Evolutionary conservation across 2,329 filamentous ascomycete genomes (phyloP), one percentile per base, ranked within the genome.

Genomic region (Alternaria rosae): DNA sequence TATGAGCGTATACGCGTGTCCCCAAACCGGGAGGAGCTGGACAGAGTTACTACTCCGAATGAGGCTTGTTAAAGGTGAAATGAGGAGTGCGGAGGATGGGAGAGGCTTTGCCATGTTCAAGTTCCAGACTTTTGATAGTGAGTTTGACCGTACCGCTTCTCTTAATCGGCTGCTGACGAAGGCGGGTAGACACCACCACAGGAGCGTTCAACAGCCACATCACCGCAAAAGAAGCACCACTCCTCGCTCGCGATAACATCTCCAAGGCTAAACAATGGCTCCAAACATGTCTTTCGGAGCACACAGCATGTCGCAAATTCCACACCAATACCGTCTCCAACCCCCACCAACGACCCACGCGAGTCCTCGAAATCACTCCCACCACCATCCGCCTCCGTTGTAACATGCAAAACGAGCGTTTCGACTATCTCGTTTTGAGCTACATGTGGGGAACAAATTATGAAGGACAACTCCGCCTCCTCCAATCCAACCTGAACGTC

Each of bases 361-460:
- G 65, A 2, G 45, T 65, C 0, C 51, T 67, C 1, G 59, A 67
- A 26, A 30, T 67, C 11, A 43, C 13, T 1, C 10, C 11, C 0
- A 30, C 6, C 1, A 56, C 3, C 3, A 45, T 58, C 0, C 45
- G 23, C 10, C 47, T 67, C 4, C 56, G 57, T 6, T 62, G 59
- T n/a, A 35, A 63, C 12, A 61, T 65, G 54, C 11, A 21, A 0
- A 32, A 61, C 11, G 21, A 59, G 17, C 1, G 10, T 0, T 65
- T 58, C 8, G 55, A 64, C 8, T 68, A 68, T 12, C 50, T 68
- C 1, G 57, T 44, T 0, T 23, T 68, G 3, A 64, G 62, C n/a
- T 54, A 68, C 10, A 68, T 68, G 63, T 68, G 63, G 65, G 63
- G 63, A 23, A 11, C 5, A 0, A 38, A 55, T 3, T 11, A 26